Evolutionary conservation across 768 basidiomycete genomes (phyloP).

Genomic region (Trametes maxima): DNA sequence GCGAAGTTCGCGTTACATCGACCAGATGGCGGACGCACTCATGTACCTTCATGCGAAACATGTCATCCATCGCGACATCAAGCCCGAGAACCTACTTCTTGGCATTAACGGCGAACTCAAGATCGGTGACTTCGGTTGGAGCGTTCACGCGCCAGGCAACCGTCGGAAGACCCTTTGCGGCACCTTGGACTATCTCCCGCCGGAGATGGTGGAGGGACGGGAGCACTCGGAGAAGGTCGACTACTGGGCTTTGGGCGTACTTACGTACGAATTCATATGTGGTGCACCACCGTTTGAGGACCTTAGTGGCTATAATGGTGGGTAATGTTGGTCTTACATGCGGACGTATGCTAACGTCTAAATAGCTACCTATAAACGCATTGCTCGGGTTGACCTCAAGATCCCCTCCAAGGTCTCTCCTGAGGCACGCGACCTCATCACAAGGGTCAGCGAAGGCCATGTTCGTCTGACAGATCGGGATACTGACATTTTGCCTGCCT

Average conservation of each 20-base stretch:
- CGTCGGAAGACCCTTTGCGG: conserved; percentile 91
- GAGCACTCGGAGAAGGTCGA: conserved; percentile 92
- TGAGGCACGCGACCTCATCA: conserved; percentile 50
- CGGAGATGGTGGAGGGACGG: conserved; percentile 96
- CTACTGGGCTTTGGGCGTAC: conserved; percentile 95
- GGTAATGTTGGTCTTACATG: conserved; percentile 28
- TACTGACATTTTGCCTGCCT: neutral
- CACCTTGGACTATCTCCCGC: conserved; percentile 94
- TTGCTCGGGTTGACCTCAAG: conserved; percentile 79
- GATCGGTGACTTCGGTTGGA: conserved; percentile 99
- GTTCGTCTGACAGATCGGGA: neutral
- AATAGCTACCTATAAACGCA: conserved; percentile 86
- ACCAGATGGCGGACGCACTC: conserved; percentile 97
- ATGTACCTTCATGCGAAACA: conserved; percentile 92
- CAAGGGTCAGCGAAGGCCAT: conserved; percentile 35
- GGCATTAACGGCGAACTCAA: conserved; percentile 97
- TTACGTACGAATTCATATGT: conserved; percentile 92
- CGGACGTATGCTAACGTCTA: conserved; percentile 18
- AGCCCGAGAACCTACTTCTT: conserved; percentile 94
- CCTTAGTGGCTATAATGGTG: conserved; percentile 72
- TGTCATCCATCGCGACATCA: conserved; percentile 98
- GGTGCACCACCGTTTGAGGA: conserved; percentile 91
- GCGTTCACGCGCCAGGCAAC: conserved; percentile 92
- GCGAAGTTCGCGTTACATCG: conserved; percentile 86
- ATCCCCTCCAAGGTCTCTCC: conserved; percentile 43